Percentiles rank a stretch among this genome's conserved stretches.
These are phyloP conservation scores for Cryptococcus hybrid DNA, from an alignment of 1,284 basidiomycete genomes.

Conservation along the genomic window DNA sequence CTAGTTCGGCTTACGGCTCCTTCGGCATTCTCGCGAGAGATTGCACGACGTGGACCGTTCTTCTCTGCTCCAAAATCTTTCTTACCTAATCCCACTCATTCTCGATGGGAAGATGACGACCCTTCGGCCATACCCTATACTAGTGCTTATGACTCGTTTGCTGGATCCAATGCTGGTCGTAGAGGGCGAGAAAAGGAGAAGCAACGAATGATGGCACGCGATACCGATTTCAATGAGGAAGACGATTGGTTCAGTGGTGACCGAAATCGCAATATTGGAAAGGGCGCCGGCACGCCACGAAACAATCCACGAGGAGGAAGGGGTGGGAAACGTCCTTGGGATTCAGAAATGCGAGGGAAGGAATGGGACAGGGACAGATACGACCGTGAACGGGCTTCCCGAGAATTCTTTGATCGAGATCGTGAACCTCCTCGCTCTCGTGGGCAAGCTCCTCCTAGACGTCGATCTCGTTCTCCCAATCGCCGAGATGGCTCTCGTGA, in stretches of 20 bases:
- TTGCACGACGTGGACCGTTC: conserved; percentile 72
- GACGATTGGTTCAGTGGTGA: conserved; percentile 12
- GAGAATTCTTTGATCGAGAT: not conserved
- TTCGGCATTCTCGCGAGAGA: conserved; percentile 72
- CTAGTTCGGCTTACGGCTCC: conserved; percentile 58
- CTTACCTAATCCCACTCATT: conserved; percentile 20
- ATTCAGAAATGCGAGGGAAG: conserved; percentile 9
- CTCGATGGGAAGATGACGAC: conserved; percentile 21
- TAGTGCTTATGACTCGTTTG: conserved; percentile 18
- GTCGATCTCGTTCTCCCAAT: not conserved
- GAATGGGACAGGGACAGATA: conserved; percentile 8
- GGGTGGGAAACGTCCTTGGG: conserved; percentile 10
- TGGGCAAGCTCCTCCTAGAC: not conserved
- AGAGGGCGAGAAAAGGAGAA: conserved; percentile 16
- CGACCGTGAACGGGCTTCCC: not conserved
- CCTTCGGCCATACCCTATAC: conserved; percentile 5
- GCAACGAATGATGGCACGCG: conserved; percentile 3
- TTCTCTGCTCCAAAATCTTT: not conserved
- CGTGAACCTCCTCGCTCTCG: conserved; percentile 5
- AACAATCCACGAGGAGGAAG: not conserved
- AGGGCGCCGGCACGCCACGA: not conserved
- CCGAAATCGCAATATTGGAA: not conserved
- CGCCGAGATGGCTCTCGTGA: not conserved
- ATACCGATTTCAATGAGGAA: conserved; percentile 3
- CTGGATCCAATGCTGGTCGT: conserved; percentile 27